Percentiles rank a stretch among this genome's conserved stretches.
Conservation (phyloP, 2,329 filamentous ascomycete species). For the Cryphonectria nitschkei region DNA sequence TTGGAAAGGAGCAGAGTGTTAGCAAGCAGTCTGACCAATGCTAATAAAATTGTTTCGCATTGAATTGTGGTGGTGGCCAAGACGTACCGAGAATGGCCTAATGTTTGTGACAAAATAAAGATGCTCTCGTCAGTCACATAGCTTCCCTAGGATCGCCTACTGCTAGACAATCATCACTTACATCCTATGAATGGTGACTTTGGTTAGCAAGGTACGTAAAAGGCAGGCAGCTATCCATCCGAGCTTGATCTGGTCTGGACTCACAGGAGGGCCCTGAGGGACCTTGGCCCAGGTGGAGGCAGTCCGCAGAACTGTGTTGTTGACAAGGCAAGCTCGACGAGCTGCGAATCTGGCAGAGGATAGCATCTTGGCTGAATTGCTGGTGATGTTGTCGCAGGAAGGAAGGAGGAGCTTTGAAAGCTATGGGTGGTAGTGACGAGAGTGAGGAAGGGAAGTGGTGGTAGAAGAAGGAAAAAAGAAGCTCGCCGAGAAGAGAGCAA, state of each 20-base stretch:
- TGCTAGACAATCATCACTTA: constrained; percentile 18
- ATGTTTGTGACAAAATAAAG: constrained; percentile 27
- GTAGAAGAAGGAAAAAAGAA: not conserved
- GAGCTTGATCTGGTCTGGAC: constrained; percentile 27
- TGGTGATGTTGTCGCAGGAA: constrained; percentile 19
- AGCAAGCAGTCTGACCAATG: constrained; percentile 10
- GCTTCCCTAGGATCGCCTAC: not conserved
- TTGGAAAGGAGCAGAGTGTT: constrained; percentile 19
- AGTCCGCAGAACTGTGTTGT: constrained; percentile 52
- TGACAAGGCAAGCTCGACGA: constrained; percentile 51
- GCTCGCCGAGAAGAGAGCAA: not conserved
- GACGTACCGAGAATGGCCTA: constrained; percentile 77
- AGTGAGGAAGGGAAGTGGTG: not conserved
- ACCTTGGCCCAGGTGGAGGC: constrained; percentile 90
- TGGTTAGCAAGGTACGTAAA: constrained; percentile 43
- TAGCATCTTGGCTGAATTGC: constrained; percentile 51
- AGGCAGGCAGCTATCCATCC: constrained; percentile 1
- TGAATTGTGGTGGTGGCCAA: constrained; percentile 15
- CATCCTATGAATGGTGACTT: constrained; percentile 30
- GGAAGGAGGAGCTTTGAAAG: not conserved
- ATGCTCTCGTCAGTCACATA: constrained; percentile 34
- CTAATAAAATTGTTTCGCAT: not conserved
- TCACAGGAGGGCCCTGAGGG: constrained; percentile 75
- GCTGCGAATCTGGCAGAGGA: constrained; percentile 55
- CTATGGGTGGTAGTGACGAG: not conserved